Evolutionary conservation across 1,284 basidiomycete genomes (phyloP).

Genomic region (Ustilago vetiveriae): DNA sequence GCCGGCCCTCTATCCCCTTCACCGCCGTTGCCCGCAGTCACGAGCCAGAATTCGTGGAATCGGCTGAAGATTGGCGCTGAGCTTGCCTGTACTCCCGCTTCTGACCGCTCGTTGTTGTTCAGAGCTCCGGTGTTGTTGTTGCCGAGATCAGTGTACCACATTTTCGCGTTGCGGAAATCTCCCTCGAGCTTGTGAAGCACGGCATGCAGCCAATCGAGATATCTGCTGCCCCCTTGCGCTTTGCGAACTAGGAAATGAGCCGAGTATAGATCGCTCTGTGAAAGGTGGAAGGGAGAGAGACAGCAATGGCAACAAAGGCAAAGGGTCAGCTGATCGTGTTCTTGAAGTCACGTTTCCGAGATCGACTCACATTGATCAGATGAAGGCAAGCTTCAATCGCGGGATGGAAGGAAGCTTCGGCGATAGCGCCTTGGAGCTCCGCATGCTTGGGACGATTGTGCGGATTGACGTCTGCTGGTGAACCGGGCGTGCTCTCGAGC

Average conservation of each 20-base stretch:
- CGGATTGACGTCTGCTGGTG: slow-evolving; percentile 13
- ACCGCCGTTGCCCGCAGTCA: slow-evolving; percentile 10
- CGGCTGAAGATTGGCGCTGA: neutral
- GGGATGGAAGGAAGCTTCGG: slow-evolving; percentile 18
- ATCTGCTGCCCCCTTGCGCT: slow-evolving; percentile 33
- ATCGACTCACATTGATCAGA: slow-evolving; percentile 29
- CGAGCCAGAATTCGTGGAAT: slow-evolving; percentile 22
- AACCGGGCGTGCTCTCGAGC: slow-evolving; percentile 7
- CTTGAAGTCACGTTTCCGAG: neutral
- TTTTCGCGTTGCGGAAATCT: slow-evolving; percentile 40
- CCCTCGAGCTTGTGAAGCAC: slow-evolving; percentile 40
- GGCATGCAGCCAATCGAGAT: slow-evolving; percentile 40
- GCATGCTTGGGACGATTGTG: slow-evolving; percentile 19
- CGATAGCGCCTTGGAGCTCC: slow-evolving; percentile 16
- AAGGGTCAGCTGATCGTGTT: neutral
- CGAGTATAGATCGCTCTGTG: slow-evolving; percentile 37
- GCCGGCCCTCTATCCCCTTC: neutral
- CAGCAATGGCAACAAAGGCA: neutral
- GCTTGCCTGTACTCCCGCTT: neutral
- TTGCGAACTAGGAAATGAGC: slow-evolving; percentile 39
- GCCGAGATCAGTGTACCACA: slow-evolving; percentile 43
- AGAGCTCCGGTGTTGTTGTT: slow-evolving; percentile 12
- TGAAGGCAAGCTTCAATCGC: slow-evolving; percentile 31
- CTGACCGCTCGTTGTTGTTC: neutral
- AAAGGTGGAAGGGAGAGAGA: too few species aligned